Conservation (phyloP, 352 stramenopile species). For the Pythium sp. region DNA sequence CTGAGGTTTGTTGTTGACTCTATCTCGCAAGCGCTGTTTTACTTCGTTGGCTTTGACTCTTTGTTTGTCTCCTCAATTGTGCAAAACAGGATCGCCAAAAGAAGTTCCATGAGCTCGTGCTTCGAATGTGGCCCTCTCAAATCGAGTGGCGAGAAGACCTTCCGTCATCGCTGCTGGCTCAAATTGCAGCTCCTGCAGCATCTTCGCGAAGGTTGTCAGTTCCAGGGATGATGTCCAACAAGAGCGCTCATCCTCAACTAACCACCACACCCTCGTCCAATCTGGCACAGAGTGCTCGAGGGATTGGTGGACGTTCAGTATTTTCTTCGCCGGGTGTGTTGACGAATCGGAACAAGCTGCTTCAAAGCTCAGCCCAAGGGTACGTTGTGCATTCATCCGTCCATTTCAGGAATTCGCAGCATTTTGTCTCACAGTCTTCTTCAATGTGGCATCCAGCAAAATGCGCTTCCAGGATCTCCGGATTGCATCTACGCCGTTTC, state of each 20-base stretch:
- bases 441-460: constrained; percentile 31
- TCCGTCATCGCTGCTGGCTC: constrained; percentile 32
- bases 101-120: constrained; percentile 66
- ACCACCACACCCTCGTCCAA: background rate
- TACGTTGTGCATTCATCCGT: constrained; percentile 21
- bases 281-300: background rate
- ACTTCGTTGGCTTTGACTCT: background rate
- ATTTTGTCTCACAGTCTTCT: background rate
- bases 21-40: background rate
- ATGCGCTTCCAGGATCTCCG: constrained; percentile 52
- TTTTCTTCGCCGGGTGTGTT: background rate
- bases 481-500: constrained; percentile 54
- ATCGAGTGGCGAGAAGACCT: constrained; percentile 46
- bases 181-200: constrained; percentile 8
- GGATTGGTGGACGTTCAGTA: background rate
- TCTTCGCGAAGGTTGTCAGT: background rate
- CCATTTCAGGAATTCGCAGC: background rate
- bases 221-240: background rate
- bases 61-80: background rate
- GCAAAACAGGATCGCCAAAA: constrained; percentile 41
- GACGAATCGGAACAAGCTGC: constrained; percentile 28
- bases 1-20: constrained; percentile 29
- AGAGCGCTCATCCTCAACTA: background rate
- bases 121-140: constrained; percentile 80
- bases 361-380: constrained; percentile 54